A percentile compares a stretch with the other conserved stretches of the same genome.
These are phyloP conservation scores for Balakata baccata DNA, from an alignment of 345 rosid species.

Conservation along the genomic window DNA sequence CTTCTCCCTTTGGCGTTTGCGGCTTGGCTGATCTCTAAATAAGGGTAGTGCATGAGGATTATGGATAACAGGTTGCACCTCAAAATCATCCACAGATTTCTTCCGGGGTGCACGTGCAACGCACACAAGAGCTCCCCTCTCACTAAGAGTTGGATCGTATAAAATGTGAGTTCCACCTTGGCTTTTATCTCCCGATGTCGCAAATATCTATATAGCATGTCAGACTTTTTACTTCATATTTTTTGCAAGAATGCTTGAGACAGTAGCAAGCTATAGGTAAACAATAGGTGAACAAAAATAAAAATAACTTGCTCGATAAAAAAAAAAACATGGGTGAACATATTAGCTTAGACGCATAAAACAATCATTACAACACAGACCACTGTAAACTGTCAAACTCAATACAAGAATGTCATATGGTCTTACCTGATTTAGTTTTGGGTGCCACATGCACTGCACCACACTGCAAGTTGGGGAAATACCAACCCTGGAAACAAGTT, in stretches of 20 bases:
- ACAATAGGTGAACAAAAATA: background rate
- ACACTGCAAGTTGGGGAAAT: constrained; percentile 84
- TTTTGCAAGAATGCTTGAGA: background rate
- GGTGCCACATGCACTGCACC: constrained; percentile 92
- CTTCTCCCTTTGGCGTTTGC: constrained; percentile 91
- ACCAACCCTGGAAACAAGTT: constrained; percentile 85
- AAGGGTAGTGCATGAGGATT: constrained; percentile 94
- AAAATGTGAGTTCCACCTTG: constrained; percentile 84
- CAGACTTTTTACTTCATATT: constrained; percentile 3
- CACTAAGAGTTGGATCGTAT: constrained; percentile 80
- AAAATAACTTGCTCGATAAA: background rate
- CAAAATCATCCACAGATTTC: constrained; percentile 90
- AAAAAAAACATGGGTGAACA: background rate
- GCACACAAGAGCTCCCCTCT: constrained; percentile 94
- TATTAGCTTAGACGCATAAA: background rate
- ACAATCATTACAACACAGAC: background rate
- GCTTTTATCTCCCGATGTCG: constrained; percentile 83
- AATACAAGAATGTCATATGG: constrained; percentile 4
- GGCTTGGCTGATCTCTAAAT: constrained; percentile 98
- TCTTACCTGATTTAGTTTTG: constrained; percentile 87
- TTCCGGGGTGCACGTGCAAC: constrained; percentile 95
- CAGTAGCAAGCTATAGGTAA: background rate
- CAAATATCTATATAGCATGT: constrained; percentile 54
- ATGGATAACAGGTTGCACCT: constrained; percentile 78
- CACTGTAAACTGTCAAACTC: background rate